These are phyloP conservation scores for Globisporangium paddicum DNA, from an alignment of 352 stramenopile species.

Conservation along the genomic window DNA sequence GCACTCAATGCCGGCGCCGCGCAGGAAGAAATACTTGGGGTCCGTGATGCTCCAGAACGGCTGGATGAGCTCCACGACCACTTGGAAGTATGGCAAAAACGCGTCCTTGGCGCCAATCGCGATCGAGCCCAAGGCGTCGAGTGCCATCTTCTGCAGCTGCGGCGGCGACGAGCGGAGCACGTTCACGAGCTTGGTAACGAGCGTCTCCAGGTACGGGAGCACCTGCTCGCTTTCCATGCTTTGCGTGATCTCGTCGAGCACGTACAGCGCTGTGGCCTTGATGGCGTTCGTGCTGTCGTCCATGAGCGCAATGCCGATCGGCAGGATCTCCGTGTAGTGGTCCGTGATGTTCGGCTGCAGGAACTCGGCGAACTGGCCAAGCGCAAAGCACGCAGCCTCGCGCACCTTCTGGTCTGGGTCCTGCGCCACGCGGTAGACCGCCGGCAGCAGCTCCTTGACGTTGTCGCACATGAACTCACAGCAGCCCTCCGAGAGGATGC, in stretches of 20 bases:
- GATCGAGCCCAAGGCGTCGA: constrained; percentile 95
- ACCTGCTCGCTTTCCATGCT: constrained; percentile 95
- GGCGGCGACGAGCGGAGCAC: constrained; percentile 92
- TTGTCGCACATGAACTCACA: constrained; percentile 94
- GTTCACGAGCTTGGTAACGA: constrained; percentile 94
- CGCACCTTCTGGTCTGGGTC: constrained; percentile 93
- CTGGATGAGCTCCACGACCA: constrained; percentile 83
- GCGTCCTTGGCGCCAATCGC: constrained; percentile 96
- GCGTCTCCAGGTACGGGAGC: constrained; percentile 91
- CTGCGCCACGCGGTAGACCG: constrained; percentile 88
- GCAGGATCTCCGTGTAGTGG: constrained; percentile 95
- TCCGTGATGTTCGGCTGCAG: constrained; percentile 96
- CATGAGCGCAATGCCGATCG: constrained; percentile 93
- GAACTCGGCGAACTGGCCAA: constrained; percentile 98
- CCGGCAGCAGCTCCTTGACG: constrained; percentile 90
- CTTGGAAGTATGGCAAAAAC: constrained; percentile 95
- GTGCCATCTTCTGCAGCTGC: constrained; percentile 96
- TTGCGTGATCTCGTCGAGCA: constrained; percentile 99
- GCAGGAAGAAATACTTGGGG: constrained; percentile 91
- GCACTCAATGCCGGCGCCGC: constrained; percentile 95
- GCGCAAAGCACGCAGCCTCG: constrained; percentile 96
- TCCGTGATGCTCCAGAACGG: constrained; percentile 91
- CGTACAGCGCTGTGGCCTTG: constrained; percentile 96
- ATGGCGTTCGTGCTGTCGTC: constrained; percentile 93
- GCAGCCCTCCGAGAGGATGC: constrained; percentile 97